Percentiles rank a stretch among this genome's conserved stretches.
Conservation (phyloP, 2,329 filamentous ascomycete genomes). For the Cyphellophora attinorum region DNA sequence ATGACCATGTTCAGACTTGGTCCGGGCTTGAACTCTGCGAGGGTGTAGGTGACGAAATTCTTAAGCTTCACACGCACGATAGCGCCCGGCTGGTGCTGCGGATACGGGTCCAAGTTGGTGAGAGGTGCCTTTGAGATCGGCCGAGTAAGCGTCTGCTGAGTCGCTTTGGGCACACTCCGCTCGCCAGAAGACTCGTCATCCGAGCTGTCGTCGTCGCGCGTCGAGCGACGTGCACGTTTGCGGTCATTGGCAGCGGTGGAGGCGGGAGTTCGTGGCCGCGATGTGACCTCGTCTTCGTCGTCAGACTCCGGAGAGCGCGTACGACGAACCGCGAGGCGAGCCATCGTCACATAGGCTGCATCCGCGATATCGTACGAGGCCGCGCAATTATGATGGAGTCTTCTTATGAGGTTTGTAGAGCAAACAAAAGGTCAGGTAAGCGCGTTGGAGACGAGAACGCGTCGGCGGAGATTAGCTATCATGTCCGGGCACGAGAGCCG, state of each 20-base stretch:
- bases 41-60: slow-evolving; percentile 92
- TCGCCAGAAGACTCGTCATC: not conserved
- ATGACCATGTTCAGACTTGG: slow-evolving; percentile 98
- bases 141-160: not conserved
- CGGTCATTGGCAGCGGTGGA: slow-evolving; percentile 17
- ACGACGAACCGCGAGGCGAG: slow-evolving; percentile 9
- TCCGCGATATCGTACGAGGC: no score
- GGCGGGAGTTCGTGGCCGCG: slow-evolving; percentile 15
- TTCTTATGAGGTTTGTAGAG: no score
- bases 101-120: not conserved
- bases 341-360: no score
- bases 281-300: slow-evolving; percentile 14
- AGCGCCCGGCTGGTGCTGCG: slow-evolving; percentile 57
- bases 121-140: not conserved
- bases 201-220: slow-evolving; percentile 6
- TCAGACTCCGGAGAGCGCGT: slow-evolving; percentile 13
- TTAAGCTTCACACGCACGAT: slow-evolving; percentile 78
- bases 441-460: no score
- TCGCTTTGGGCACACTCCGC: not conserved
- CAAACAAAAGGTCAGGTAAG: no score
- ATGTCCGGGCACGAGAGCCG: no score
- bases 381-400: no score
- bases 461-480: no score
- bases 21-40: slow-evolving; percentile 81
- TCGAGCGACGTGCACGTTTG: slow-evolving; percentile 15